Percentiles rank a stretch among this genome's conserved stretches.
These are phyloP conservation scores for Sutorius australiensis DNA, from an alignment of 768 basidiomycete species.

Conservation along the genomic window DNA sequence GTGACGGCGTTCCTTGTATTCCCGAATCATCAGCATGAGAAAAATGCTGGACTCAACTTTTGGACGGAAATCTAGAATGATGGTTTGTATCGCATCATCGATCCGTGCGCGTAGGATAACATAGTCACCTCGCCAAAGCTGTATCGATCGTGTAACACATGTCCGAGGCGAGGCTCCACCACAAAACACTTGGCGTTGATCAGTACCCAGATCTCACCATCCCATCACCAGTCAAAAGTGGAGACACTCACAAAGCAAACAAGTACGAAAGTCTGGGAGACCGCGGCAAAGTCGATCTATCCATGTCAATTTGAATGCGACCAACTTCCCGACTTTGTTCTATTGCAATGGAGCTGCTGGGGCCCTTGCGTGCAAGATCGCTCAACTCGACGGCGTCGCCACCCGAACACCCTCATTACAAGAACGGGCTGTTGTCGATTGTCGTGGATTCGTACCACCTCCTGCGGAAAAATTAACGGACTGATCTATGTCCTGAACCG, in stretches of 20 bases:
- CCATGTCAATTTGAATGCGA: background rate
- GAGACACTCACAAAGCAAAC: constrained; percentile 33
- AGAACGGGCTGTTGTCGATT: background rate
- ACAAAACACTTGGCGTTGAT: constrained; percentile 26
- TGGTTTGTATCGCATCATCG: too few relatives aligned
- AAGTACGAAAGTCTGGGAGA: constrained; percentile 43
- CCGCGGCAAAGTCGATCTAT: constrained; percentile 37
- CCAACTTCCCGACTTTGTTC: background rate
- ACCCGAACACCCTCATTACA: too few relatives aligned
- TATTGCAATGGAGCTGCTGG: background rate
- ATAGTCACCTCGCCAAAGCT: constrained; percentile 39
- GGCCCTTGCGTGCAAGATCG: constrained; percentile 1
- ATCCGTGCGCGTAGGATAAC: too few relatives aligned
- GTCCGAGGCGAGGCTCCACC: constrained; percentile 31
- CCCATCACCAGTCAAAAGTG: background rate
- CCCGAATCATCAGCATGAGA: too few relatives aligned
- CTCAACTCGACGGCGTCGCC: constrained; percentile 5
- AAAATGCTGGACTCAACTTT: too few relatives aligned
- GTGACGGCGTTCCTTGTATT: too few relatives aligned
- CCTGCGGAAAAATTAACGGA: constrained; percentile 1
- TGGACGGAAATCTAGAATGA: too few relatives aligned
- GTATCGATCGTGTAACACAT: constrained; percentile 27
- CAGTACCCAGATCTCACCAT: background rate
- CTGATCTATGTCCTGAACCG: constrained; percentile 17
- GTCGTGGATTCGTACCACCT: constrained; percentile 6